A percentile compares a stretch with the other conserved stretches of the same genome.
phyloP scores from a whole-genome alignment of 2,329 filamentous ascomycete species.

The Nothomitra cinnamomea region DNA sequence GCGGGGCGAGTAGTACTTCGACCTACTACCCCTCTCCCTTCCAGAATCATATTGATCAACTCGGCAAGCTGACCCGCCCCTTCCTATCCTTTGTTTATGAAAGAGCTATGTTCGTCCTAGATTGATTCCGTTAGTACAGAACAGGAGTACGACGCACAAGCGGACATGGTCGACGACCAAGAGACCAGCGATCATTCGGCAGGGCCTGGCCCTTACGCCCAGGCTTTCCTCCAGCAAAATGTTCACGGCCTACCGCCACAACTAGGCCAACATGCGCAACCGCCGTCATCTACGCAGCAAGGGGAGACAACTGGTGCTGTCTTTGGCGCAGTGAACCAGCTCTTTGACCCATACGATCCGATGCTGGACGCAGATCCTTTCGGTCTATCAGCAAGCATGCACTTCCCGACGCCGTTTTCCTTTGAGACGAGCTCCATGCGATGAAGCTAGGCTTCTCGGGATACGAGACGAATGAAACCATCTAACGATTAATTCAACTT shows the following conservation, averaged over 20 bases:
- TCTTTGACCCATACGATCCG: conserved; percentile 62
- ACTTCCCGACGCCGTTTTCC: conserved; percentile 71
- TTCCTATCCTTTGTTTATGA: conserved; percentile 27
- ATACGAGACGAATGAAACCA: too few species aligned
- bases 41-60: conserved; percentile 78
- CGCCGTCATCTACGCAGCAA: not conserved
- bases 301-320: conserved; percentile 21
- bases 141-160: conserved; percentile 88
- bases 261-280: conserved; percentile 10
- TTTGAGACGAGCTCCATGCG: conserved; percentile 28
- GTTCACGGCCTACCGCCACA: conserved; percentile 22
- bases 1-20: conserved; percentile 10
- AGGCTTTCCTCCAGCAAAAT: conserved; percentile 21
- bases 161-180: conserved; percentile 73
- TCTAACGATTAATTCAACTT: not conserved
- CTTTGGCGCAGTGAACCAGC: conserved; percentile 18
- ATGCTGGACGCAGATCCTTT: conserved; percentile 89
- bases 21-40: conserved; percentile 73
- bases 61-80: conserved; percentile 60
- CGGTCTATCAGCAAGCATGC: conserved; percentile 84
- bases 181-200: conserved; percentile 49
- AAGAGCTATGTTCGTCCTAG: conserved; percentile 50
- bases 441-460: not conserved
- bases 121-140: conserved; percentile 58
- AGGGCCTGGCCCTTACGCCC: conserved; percentile 42